Base-by-base conservation (phyloP, 805 yeast species). In the Wickerhamiella vanderwaltii region DNA sequence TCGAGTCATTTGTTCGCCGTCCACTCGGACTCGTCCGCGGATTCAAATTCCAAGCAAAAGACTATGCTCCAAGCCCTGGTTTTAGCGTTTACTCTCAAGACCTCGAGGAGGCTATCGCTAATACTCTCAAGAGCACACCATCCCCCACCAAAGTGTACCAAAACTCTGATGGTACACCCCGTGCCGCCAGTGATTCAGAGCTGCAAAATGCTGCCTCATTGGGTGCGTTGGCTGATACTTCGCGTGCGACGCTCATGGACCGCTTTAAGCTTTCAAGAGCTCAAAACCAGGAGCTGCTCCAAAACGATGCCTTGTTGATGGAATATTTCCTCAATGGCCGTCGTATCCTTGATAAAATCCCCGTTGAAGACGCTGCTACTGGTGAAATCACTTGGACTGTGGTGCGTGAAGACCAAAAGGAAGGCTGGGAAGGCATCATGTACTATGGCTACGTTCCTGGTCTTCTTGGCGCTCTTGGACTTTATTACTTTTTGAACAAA, bases 351-450 rank as follows among this genome's bases (percentile, higher is more conserved):
- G 94, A 83, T 60, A 83, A 83, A 63, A 73, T 83, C 45, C 94
- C 94, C 33, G 81, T 73, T 58, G 81, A 77, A 62, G 91, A 80
- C 61, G 76, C 79, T 32, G 66, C 75, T 29, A 77, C 83, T 13
- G 94, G 94, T 28, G 79, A 76, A 53, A 71, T 82, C 53, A 75
- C 76, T 54, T 83, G 91, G 93, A 71, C 75, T 52, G 64, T 82
- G 43, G 75, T 84, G 35, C 70, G 91, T 48, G 85, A 75, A 56
- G 73, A 77, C 41, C 75, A 72, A 53, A 76, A 75, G 56, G 93
- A 83, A 64, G 93, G 93, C 37, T 83, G 94, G 94, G 94, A 84
- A 58, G 66, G 67, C 48, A 67, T 81, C 43, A 75, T 77, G 53
- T 82, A 77, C 63, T 78, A 71, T 60, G 65, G 77, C 43, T 79